These are phyloP conservation scores for Clonostachys rhizophaga DNA, from an alignment of 2,329 filamentous ascomycete species.

Conservation along the genomic window DNA sequence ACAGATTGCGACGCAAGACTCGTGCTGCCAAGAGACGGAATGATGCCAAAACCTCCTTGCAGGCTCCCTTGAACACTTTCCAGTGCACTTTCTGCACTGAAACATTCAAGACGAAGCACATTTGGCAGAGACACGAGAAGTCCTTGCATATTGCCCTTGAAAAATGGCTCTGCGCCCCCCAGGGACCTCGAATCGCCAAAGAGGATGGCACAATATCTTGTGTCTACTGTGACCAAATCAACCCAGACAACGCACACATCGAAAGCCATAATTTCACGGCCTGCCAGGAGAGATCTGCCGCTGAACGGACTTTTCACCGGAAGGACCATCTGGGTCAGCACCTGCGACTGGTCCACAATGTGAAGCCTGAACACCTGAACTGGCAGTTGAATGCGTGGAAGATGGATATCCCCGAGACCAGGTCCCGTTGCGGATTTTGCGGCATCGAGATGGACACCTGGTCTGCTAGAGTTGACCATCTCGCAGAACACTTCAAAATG, in stretches of 20 bases:
- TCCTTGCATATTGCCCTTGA: slow-evolving; percentile 38
- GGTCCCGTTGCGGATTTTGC: slow-evolving; percentile 36
- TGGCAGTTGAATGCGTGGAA: slow-evolving; percentile 22
- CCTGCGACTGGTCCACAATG: slow-evolving; percentile 31
- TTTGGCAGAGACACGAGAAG: slow-evolving; percentile 46
- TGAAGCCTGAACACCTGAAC: slow-evolving; percentile 19
- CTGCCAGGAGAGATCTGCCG: slow-evolving; percentile 43
- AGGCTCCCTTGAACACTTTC: slow-evolving; percentile 11
- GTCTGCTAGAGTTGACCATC: slow-evolving; percentile 27
- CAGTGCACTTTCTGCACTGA: slow-evolving; percentile 43
- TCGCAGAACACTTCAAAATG: slow-evolving; percentile 34
- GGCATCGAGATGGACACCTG: slow-evolving; percentile 25
- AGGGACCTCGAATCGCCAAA: slow-evolving; percentile 26
- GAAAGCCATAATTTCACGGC: slow-evolving; percentile 29
- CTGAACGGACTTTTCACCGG: slow-evolving; percentile 36
- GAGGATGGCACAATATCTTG: slow-evolving; percentile 30
- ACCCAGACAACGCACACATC: slow-evolving; percentile 23
- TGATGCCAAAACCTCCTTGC: slow-evolving; percentile 1
- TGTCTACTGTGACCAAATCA: slow-evolving; percentile 26
- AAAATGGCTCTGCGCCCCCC: slow-evolving; percentile 37
- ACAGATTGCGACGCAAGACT: slow-evolving; percentile 25
- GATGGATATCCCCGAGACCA: slow-evolving; percentile 21
- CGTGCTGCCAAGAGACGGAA: not conserved
- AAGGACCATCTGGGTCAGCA: slow-evolving; percentile 40
- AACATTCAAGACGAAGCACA: slow-evolving; percentile 36